Evolutionary conservation across 148 eudicot species (phyloP).

Genomic region (Pharnaceum exiguum): DNA sequence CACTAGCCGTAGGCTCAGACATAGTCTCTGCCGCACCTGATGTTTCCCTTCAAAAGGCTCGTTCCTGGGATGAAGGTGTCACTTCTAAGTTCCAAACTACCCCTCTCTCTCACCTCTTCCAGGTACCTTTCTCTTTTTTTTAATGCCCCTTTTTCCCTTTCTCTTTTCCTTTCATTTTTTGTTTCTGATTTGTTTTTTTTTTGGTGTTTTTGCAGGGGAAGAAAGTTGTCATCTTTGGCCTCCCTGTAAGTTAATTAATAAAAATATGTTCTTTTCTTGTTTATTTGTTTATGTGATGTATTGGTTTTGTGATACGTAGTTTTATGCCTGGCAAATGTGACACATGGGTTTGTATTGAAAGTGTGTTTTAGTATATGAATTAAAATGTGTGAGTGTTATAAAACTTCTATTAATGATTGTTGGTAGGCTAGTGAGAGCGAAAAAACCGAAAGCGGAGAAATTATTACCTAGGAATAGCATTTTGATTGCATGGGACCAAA

Average conservation of each 20-base stretch:
- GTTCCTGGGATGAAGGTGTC: conserved; percentile 89
- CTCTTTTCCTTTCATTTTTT: neutral
- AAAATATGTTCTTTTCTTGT: neutral
- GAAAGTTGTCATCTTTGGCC: conserved; percentile 94
- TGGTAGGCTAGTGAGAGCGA: too few species aligned
- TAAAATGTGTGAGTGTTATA: too few species aligned
- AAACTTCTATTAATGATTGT: too few species aligned
- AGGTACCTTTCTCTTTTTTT: conserved; percentile 32
- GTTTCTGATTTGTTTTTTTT: neutral
- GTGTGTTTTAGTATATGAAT: too few species aligned
- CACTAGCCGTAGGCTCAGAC: conserved; percentile 72
- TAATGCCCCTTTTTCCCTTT: neutral
- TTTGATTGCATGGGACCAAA: too few species aligned
- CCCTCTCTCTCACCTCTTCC: conserved; percentile 66
- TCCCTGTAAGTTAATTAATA: conserved; percentile 63
- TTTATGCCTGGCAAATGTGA: too few species aligned
- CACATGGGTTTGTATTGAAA: too few species aligned
- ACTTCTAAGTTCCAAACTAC: conserved; percentile 82
- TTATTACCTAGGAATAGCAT: too few species aligned
- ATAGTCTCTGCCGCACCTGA: conserved; percentile 70
- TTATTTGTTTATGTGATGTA: neutral
- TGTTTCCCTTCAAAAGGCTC: conserved; percentile 88
- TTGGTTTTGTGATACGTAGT: too few species aligned
- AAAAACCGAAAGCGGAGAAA: too few species aligned
- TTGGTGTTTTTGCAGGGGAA: conserved; percentile 53